Evolutionary conservation across 1,139 yeast species (phyloP).

Genomic region (Scheffersomyces illinoinensis): DNA sequence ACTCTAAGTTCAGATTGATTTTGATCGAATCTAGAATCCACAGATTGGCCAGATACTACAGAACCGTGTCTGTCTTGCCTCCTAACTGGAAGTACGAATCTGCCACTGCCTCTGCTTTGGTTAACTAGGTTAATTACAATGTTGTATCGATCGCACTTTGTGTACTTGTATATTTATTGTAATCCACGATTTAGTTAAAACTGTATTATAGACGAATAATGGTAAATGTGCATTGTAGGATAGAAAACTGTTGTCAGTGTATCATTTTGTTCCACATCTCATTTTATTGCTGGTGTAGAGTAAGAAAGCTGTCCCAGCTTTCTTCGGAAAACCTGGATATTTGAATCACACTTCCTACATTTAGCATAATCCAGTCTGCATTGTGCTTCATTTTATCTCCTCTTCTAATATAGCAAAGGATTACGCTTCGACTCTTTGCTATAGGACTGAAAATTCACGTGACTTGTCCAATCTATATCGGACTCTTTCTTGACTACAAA

Average conservation of each 20-base stretch:
- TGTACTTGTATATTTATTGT: slow-evolving; percentile 1
- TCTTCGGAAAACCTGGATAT: too few species aligned
- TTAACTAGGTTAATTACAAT: slow-evolving; percentile 61
- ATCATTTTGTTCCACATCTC: background rate
- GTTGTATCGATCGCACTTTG: slow-evolving; percentile 1
- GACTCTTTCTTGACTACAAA: background rate
- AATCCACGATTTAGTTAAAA: slow-evolving; percentile 1
- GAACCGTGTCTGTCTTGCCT: slow-evolving; percentile 98
- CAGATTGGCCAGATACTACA: slow-evolving; percentile 99
- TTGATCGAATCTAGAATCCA: slow-evolving; percentile 99
- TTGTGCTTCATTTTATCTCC: background rate
- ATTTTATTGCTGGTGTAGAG: background rate
- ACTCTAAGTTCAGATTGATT: slow-evolving; percentile 99
- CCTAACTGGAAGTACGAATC: slow-evolving; percentile 99
- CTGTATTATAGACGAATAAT: background rate
- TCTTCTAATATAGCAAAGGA: background rate
- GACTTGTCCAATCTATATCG: background rate
- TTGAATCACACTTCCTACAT: too few species aligned
- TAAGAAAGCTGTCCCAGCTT: too few species aligned
- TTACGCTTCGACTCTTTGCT: background rate
- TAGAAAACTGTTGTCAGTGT: background rate
- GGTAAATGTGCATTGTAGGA: background rate
- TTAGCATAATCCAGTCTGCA: too few species aligned
- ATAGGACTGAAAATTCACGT: background rate
- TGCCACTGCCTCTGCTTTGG: slow-evolving; percentile 99